Evolutionary conservation across 23 red algal genomes (phyloP), one percentile per base, ranked within the genome.

Genomic region (Porphyridium purpureum): DNA sequence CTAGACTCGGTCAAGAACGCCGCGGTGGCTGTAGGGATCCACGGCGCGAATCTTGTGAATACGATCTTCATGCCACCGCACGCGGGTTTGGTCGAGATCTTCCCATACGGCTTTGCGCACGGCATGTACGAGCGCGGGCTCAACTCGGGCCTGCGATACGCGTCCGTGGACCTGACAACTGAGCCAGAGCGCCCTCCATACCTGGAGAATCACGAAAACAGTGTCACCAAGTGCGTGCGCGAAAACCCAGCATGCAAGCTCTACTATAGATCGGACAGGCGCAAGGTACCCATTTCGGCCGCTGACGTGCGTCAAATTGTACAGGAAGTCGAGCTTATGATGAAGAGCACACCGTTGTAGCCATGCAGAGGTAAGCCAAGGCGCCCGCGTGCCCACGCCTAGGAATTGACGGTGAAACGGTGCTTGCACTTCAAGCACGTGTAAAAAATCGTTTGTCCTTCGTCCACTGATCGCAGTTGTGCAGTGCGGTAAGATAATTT

Each of bases 381-480:
- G n/a, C n/a, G n/a, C n/a, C n/a, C n/a, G n/a, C n/a, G n/a, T 7
- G 49, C 4, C 7, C 7, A 7, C 7, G 7, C 5, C 49, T 4
- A 52, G 5, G 7, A 14, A n/a, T n/a, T n/a, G n/a, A 55, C 68
- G 31, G 55, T 85, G 48, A 60, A 27, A 7, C 47, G 52, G 22
- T 72, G 75, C 26, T 69, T 26, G 40, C 47, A 33, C 31, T 76
- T 86, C 21, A 76, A 62, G 53, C 81, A 86, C 32, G 81, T 86
- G 54, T 86, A 86, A 47, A 86, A 86, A 24, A 86, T 86, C 24
- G 81, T 86, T 46, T 86, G 81, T 7, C 81, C 81, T 52, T 86
- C 81, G 36, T 86, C 81, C 14, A 69, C 81, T 1, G 69, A 71
- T 21, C 81, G 60, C 0, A 86, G 49, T 28, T 86, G 81, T 27